Evolutionary conservation across 192 early-diverging fungal genomes (phyloP).

Genomic region (Coemansia sp.): DNA sequence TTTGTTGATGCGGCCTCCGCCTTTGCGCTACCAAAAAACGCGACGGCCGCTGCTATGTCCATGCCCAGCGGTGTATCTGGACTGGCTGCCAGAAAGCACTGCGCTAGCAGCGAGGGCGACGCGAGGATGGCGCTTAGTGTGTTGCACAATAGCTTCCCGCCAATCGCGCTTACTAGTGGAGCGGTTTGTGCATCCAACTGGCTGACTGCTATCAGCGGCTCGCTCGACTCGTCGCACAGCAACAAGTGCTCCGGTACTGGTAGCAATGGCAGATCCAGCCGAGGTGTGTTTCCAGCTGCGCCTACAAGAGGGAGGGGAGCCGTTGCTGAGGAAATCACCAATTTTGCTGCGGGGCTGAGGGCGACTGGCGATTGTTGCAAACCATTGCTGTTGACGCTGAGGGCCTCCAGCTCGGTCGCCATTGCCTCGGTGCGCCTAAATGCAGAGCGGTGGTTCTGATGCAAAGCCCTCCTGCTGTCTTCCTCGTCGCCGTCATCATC

Average conservation of each 20-base stretch:
- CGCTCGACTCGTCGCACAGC: slow-evolving; percentile 5
- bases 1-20: too few species aligned
- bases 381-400: neutral
- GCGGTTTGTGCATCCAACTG: slow-evolving; percentile 32
- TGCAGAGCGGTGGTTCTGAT: neutral
- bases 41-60: slow-evolving; percentile 24
- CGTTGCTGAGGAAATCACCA: neutral
- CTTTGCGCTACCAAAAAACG: slow-evolving; percentile 13
- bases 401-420: slow-evolving; percentile 3
- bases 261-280: neutral
- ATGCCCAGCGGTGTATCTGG: slow-evolving; percentile 8
- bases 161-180: slow-evolving; percentile 19
- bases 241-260: neutral
- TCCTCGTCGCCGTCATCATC: neutral
- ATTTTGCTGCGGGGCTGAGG: neutral
- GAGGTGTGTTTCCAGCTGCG: neutral
- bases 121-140: slow-evolving; percentile 24
- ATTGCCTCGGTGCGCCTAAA: neutral
- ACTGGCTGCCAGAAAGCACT: slow-evolving; percentile 16
- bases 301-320: neutral
- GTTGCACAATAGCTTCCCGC: slow-evolving; percentile 27
- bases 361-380: slow-evolving; percentile 1
- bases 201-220: slow-evolving; percentile 25
- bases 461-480: neutral
- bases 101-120: slow-evolving; percentile 18